Conservation (phyloP, 352 stramenopile species). For the Phytopythium boreale region DNA sequence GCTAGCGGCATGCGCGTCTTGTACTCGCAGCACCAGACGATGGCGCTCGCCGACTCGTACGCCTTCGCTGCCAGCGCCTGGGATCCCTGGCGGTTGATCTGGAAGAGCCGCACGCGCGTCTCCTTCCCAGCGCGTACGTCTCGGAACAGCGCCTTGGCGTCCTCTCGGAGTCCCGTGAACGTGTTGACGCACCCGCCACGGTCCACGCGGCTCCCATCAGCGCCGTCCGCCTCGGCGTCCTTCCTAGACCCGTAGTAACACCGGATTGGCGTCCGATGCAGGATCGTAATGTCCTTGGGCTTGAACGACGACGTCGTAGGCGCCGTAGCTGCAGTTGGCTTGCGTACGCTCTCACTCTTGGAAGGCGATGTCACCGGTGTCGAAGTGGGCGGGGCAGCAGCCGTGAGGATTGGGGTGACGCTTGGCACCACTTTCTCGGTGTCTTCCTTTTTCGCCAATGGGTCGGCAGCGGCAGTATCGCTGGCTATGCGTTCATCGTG, state of each 20-base stretch:
- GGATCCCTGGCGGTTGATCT: constrained; percentile 58
- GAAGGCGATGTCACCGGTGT: constrained; percentile 6
- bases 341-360: constrained; percentile 7
- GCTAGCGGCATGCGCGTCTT: constrained; percentile 54
- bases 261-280: constrained; percentile 73
- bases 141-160: constrained; percentile 78
- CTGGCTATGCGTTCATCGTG: neutral
- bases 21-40: constrained; percentile 85
- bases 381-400: neutral
- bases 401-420: neutral
- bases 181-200: constrained; percentile 77
- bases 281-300: constrained; percentile 74
- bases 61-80: constrained; percentile 56
- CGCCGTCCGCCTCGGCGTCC: constrained; percentile 72
- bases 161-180: constrained; percentile 80
- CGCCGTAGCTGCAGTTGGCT: constrained; percentile 4
- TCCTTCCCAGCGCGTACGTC: constrained; percentile 60
- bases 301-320: constrained; percentile 32
- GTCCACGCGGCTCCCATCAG: constrained; percentile 49
- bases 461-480: no score
- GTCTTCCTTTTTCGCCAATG: neutral
- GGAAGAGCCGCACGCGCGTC: constrained; percentile 62
- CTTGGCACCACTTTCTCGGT: neutral
- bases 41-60: constrained; percentile 63
- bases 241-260: constrained; percentile 80